These are phyloP conservation scores for Clohesyomyces aquaticus DNA, from an alignment of 495 filamentous ascomycete genomes.

Conservation along the genomic window DNA sequence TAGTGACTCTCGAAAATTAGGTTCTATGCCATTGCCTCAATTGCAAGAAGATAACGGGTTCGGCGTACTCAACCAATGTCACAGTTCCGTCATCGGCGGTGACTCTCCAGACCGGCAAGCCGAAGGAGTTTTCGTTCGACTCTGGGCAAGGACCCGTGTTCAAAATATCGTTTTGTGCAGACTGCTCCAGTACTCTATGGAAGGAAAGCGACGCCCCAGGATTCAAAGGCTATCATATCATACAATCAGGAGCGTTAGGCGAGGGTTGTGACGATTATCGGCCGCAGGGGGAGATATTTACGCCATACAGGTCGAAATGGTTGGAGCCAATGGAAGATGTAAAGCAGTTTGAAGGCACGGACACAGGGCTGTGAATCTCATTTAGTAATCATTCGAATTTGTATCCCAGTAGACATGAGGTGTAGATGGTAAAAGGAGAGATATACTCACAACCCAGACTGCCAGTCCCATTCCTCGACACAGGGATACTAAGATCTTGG, in stretches of 20 bases:
- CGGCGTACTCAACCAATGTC: constrained; percentile 31
- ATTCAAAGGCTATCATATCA: constrained; percentile 27
- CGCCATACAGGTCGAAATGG: constrained; percentile 26
- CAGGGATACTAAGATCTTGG: background rate
- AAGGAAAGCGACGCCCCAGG: constrained; percentile 36
- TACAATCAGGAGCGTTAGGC: constrained; percentile 31
- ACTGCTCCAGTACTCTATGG: constrained; percentile 32
- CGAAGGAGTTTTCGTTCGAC: constrained; percentile 30
- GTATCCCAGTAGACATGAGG: background rate
- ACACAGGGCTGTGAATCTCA: constrained; percentile 7
- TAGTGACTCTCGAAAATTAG: constrained; percentile 13
- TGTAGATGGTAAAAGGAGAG: background rate
- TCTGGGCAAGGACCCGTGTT: constrained; percentile 28
- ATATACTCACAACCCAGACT: no score
- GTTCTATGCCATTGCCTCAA: constrained; percentile 39
- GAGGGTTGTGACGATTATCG: constrained; percentile 12
- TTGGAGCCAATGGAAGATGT: constrained; percentile 26
- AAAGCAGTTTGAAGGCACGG: constrained; percentile 30
- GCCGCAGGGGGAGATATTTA: constrained; percentile 33
- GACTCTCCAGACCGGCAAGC: constrained; percentile 14
- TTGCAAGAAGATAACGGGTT: constrained; percentile 28
- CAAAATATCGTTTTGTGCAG: constrained; percentile 31
- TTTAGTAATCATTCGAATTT: background rate
- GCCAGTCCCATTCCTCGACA: background rate
- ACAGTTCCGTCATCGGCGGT: constrained; percentile 22